These are phyloP conservation scores for Diphasiastrum complanatum DNA, from an alignment of 83 land plant species.

Conservation along the genomic window DNA sequence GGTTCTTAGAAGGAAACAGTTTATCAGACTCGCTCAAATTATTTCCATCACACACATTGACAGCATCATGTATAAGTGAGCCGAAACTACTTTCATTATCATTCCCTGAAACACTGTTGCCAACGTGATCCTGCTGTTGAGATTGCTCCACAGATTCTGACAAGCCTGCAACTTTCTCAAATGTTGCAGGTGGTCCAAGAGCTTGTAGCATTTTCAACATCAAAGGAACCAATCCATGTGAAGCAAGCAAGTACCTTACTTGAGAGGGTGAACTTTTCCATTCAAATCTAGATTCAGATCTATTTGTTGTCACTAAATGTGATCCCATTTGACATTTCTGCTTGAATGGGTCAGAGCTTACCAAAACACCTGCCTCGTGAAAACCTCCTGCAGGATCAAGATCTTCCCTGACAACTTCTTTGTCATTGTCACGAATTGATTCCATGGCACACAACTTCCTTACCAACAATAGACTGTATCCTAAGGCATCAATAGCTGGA, in stretches of 20 bases:
- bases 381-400: not conserved
- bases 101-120: too few relatives aligned
- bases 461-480: conserved; percentile 53
- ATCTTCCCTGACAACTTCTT: not conserved
- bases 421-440: not conserved
- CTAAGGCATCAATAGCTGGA: conserved; percentile 49
- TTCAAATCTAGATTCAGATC: too few relatives aligned
- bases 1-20: conserved; percentile 18
- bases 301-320: too few relatives aligned
- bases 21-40: too few relatives aligned
- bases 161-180: conserved; percentile 16
- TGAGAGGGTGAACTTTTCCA: too few relatives aligned
- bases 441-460: conserved; percentile 50
- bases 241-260: too few relatives aligned
- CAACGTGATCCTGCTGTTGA: too few relatives aligned
- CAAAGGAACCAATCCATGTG: conserved; percentile 42
- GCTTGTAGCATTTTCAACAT: conserved; percentile 47
- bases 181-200: conserved; percentile 62
- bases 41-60: too few relatives aligned
- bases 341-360: too few relatives aligned
- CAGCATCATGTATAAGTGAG: too few relatives aligned
- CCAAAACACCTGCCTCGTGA: not conserved
- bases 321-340: too few relatives aligned
- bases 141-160: conserved; percentile 20
- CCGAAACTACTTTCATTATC: too few relatives aligned